Evolutionary conservation across 768 basidiomycete species (phyloP), one percentile per base, ranked within the genome.

Genomic region (Lactarius evosmus): DNA sequence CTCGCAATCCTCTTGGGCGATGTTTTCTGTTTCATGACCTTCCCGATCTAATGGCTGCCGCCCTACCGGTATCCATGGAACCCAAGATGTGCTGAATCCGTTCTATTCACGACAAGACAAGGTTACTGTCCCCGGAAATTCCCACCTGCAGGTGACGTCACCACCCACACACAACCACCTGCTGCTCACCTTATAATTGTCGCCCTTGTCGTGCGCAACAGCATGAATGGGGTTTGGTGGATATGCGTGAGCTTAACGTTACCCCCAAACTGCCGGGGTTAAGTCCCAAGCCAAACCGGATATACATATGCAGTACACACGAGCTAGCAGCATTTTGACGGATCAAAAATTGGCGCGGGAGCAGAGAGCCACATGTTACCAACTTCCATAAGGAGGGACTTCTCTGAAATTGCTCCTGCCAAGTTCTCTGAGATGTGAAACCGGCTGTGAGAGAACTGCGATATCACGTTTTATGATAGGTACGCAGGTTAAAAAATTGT

Each of bases 31-130:
- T 60, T 60, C 54, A 60, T 29, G 25, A 25, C 34, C 27, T 25
- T 36, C n/a, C 63, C 63, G 63, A 64, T 60, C 53, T 56, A 53
- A 41, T 58, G 63, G 58, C 30, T 54, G 19, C 33, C 7, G 22
- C 22, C 3, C 22, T 30, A 44, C 22, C 53, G 25, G 63, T 65
- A 60, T 60, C 63, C 46, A 65, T 58, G 63, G 38, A 60, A 60
- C 63, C 58, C 30, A 32, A 49, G 5, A 49, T 14, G 22, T 16
- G 6, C 44, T 25, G 5, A 49, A 49, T 49, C 7, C 46, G 12
- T 49, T 49, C 25, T 49, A 49, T 49, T 49, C 44, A 44, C 22
- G 41, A 5, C 44, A 49, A 49, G n/a, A n/a, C n/a, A n/a, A n/a
- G n/a, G n/a, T n/a, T n/a, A n/a, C 22, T 38, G 38, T 14, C 38